These are phyloP conservation scores for Amaranthus hypochondriacus DNA, from an alignment of 148 eudicot species.

Conservation along the genomic window DNA sequence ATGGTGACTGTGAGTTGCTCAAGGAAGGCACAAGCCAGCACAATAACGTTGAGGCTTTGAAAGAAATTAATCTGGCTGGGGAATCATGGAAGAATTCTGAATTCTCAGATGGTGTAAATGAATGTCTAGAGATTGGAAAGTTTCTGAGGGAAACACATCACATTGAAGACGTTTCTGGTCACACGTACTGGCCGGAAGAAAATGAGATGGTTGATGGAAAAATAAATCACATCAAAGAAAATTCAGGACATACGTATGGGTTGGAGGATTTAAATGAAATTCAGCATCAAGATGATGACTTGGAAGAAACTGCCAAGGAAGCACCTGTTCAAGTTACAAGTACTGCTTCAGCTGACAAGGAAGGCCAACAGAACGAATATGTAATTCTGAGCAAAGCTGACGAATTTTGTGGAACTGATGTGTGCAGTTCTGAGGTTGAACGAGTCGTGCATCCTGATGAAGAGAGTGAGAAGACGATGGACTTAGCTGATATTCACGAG, in stretches of 20 bases:
- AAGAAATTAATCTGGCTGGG: conserved; percentile 21
- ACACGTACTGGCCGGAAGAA: conserved; percentile 17
- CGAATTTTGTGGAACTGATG: conserved; percentile 25
- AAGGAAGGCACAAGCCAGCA: conserved; percentile 26
- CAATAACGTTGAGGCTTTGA: conserved; percentile 13
- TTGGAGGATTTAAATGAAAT: conserved; percentile 22
- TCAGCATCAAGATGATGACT: conserved; percentile 7
- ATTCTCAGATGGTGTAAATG: conserved; percentile 15
- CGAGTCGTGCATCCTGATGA: conserved; percentile 18
- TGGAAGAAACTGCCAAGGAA: conserved; percentile 24
- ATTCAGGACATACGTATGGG: conserved; percentile 6
- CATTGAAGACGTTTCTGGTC: conserved; percentile 19
- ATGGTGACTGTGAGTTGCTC: conserved; percentile 24
- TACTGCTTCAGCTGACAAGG: conserved; percentile 26
- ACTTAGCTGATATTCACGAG: conserved; percentile 27
- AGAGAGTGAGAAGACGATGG: conserved; percentile 27
- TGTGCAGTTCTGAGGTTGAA: conserved; percentile 13
- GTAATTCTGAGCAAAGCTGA: conserved; percentile 22
- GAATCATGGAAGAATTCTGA: conserved; percentile 12
- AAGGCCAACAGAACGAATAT: conserved; percentile 18
- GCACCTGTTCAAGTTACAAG: conserved; percentile 26
- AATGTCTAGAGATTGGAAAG: conserved; percentile 24
- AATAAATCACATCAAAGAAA: conserved; percentile 21
- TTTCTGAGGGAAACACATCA: conserved; percentile 7
- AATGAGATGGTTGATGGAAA: conserved; percentile 19